Base-by-base conservation (phyloP, 169 alveolate genomes). In the Babesia divergens region DNA sequence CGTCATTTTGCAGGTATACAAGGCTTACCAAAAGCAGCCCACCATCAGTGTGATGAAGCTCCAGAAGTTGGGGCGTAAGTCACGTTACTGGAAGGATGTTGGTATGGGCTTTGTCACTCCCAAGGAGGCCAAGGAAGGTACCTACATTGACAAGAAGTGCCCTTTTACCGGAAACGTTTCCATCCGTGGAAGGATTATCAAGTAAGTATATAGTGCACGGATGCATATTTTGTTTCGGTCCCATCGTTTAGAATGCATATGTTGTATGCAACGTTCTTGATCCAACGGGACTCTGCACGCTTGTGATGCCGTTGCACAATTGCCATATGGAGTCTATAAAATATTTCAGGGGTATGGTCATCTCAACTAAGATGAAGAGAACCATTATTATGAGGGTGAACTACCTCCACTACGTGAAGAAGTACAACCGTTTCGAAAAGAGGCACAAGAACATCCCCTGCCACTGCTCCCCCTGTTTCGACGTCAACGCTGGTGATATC, bases 131-230 rank as follows among this genome's bases (percentile, higher is more conserved):
- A 96, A 94, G 86, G 97, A 94, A 70, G 99, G 99, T 49, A 89
- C 91, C 77, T 98, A 95, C 91, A 92, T 98, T 82, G 99, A 98
- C 91, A 97, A 96, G 92, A 98, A 98, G 89, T 98, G 99, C 94
- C 99, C 99, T 55, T 98, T 98, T 95, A 98, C 99, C 37, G 99
- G 99, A 55, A 92, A 94, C 86, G 98, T 97, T 31, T 85, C 97
- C 70, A 96, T 98, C 86, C 94, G 99, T 84, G 99, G 99, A 43
- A 94, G 98, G 74, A 94, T 98, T 82, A 81, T 95, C 83, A 96
- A 95, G 94, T 92, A 76, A 40, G 81, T 68, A 1, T 13, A 7
- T 14, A 59, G 38, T 40, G 47, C 52, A 8, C 40, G 26, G 55
- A 24, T 35, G 46, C n/a, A n/a, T 16, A 16, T 16, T 42, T 16